phyloP scores from a whole-genome alignment of 306 rosid species.

The Pyrus bretschneideri region DNA sequence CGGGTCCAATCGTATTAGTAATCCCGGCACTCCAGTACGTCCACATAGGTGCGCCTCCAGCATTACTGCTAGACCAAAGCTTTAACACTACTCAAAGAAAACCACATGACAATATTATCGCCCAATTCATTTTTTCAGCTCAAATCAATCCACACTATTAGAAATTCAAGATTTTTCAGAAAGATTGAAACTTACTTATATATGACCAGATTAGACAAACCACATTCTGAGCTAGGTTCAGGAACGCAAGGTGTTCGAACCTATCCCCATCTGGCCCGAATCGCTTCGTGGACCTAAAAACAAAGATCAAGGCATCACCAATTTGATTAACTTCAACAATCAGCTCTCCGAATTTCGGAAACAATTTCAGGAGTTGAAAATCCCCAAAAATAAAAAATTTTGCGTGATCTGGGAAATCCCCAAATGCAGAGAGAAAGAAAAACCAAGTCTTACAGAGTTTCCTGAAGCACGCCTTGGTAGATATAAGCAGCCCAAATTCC shows the following conservation, averaged over 20 bases:
- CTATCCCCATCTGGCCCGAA: conserved; percentile 69
- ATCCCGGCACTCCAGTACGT: conserved; percentile 94
- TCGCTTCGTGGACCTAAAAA: conserved; percentile 80
- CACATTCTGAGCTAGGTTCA: conserved; percentile 85
- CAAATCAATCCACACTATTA: background rate
- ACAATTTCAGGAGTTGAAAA: background rate
- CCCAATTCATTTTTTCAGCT: background rate
- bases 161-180: background rate
- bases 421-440: background rate
- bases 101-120: background rate
- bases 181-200: conserved; percentile 50
- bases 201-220: conserved; percentile 93
- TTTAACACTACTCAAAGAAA: conserved; percentile 56
- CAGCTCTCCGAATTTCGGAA: background rate
- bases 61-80: conserved; percentile 58
- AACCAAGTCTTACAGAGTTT: conserved; percentile 55
- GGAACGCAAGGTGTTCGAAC: conserved; percentile 84
- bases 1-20: conserved; percentile 97
- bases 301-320: background rate
- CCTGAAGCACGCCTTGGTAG: conserved; percentile 95
- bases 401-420: background rate
- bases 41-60: conserved; percentile 88
- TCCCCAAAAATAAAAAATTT: background rate
- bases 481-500: conserved; percentile 97
- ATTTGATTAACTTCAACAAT: background rate